Evolutionary conservation across 2,329 filamentous ascomycete species (phyloP).

Genomic region (Raffaelea arxii): DNA sequence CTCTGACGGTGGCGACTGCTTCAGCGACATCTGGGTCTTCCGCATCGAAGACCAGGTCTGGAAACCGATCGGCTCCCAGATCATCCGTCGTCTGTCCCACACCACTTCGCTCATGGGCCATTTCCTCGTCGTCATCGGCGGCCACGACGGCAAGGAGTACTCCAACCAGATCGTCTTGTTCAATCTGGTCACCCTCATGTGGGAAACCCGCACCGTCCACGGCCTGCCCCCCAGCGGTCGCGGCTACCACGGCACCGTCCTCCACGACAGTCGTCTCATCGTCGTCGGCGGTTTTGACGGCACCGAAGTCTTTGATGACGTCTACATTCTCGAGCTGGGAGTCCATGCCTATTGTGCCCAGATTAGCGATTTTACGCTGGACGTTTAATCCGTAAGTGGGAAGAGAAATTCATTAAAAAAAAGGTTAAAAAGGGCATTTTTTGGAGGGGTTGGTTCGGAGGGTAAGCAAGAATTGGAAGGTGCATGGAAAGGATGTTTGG

Average conservation of each 20-base stretch:
- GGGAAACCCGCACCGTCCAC: conserved; percentile 58
- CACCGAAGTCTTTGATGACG: conserved; percentile 57
- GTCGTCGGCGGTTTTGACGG: conserved; percentile 61
- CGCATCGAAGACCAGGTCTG: conserved; percentile 54
- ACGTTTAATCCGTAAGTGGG: too few species aligned
- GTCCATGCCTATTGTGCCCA: conserved; percentile 65
- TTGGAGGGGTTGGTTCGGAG: too few species aligned
- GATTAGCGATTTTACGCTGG: conserved; percentile 63
- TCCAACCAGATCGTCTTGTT: conserved; percentile 58
- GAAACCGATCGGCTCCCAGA: conserved; percentile 47
- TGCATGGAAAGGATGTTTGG: not conserved
- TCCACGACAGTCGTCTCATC: conserved; percentile 56
- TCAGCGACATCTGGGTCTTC: conserved; percentile 65
- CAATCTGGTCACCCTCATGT: conserved; percentile 66
- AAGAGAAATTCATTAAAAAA: too few species aligned
- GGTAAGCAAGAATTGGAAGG: not conserved
- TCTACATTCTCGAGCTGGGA: conserved; percentile 56
- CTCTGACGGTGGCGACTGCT: conserved; percentile 61
- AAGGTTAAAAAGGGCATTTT: too few species aligned
- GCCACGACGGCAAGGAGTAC: conserved; percentile 62
- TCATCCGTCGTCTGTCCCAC: conserved; percentile 56
- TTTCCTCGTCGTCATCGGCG: conserved; percentile 60
- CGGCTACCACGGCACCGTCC: conserved; percentile 57
- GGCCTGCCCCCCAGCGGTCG: conserved; percentile 52
- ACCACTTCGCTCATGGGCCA: conserved; percentile 61